A percentile compares a stretch with the other conserved stretches of the same genome.
Conservation (phyloP, 306 rosid genomes). For the Astragalus glycyphyllos region DNA sequence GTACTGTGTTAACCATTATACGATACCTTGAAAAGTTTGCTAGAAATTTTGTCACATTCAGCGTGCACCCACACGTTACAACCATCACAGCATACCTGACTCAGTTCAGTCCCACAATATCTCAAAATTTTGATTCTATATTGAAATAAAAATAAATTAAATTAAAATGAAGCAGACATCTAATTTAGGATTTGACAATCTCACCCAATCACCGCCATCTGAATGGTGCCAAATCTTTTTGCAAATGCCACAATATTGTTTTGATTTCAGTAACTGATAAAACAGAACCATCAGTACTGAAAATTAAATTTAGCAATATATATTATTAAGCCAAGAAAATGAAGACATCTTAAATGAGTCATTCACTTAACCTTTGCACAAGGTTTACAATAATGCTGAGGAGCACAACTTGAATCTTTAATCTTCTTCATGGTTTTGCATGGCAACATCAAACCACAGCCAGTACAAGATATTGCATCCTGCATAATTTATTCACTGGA, state of each 20-base stretch:
- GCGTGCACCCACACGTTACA: slow-evolving; percentile 99
- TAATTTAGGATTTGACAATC: slow-evolving; percentile 45
- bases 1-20: slow-evolving; percentile 17
- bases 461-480: slow-evolving; percentile 69
- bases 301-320: slow-evolving; percentile 34
- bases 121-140: slow-evolving; percentile 38
- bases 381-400: slow-evolving; percentile 68
- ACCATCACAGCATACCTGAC: slow-evolving; percentile 91
- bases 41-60: slow-evolving; percentile 79
- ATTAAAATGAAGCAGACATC: slow-evolving; percentile 21
- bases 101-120: slow-evolving; percentile 44
- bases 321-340: slow-evolving; percentile 10
- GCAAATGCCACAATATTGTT: slow-evolving; percentile 94
- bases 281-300: slow-evolving; percentile 39
- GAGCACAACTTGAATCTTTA: slow-evolving; percentile 54
- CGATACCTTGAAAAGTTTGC: slow-evolving; percentile 68
- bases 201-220: slow-evolving; percentile 93
- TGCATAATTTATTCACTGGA: slow-evolving; percentile 49
- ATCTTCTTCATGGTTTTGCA: slow-evolving; percentile 60
- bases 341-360: slow-evolving; percentile 29
- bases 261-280: slow-evolving; percentile 76
- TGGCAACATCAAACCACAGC: slow-evolving; percentile 70
- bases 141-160: slow-evolving; percentile 9
- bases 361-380: slow-evolving; percentile 69
- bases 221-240: slow-evolving; percentile 94